These are phyloP conservation scores for Xylariaceae sp. DNA, from an alignment of 2,329 filamentous ascomycete species.

Conservation along the genomic window DNA sequence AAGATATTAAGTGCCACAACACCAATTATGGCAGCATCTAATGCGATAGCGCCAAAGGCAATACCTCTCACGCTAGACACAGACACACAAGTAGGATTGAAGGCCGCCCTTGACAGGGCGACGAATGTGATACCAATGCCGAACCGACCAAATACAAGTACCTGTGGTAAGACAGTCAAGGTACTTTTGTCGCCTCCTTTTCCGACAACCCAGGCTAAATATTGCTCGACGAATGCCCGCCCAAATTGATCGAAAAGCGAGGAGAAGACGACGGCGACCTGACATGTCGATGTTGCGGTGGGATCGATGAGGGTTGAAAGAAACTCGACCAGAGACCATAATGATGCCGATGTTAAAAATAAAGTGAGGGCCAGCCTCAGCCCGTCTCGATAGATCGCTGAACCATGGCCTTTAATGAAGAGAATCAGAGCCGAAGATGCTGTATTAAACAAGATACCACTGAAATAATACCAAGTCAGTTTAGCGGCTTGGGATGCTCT, in stretches of 20 bases:
- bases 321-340: conserved; percentile 54
- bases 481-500: conserved; percentile 18
- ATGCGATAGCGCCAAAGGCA: conserved; percentile 41
- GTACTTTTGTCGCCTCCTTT: conserved; percentile 34
- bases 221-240: conserved; percentile 51
- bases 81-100: conserved; percentile 50
- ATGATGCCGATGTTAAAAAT: conserved; percentile 47
- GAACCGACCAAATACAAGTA: conserved; percentile 45
- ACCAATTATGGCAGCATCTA: conserved; percentile 44
- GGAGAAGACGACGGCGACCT: conserved; percentile 49
- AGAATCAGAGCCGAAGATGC: conserved; percentile 46
- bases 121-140: conserved; percentile 52
- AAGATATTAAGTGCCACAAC: conserved; percentile 41
- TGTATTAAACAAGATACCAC: conserved; percentile 52
- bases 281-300: conserved; percentile 43
- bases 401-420: conserved; percentile 44
- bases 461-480: conserved; percentile 23
- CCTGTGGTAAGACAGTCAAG: conserved; percentile 42
- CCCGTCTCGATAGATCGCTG: conserved; percentile 50
- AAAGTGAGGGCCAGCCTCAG: conserved; percentile 61
- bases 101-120: conserved; percentile 50
- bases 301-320: conserved; percentile 45
- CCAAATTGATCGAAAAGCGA: conserved; percentile 55
- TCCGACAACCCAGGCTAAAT: conserved; percentile 49
- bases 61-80: conserved; percentile 42